phyloP scores from a whole-genome alignment of 306 rosid species.

The Vigna nakashimae region DNA sequence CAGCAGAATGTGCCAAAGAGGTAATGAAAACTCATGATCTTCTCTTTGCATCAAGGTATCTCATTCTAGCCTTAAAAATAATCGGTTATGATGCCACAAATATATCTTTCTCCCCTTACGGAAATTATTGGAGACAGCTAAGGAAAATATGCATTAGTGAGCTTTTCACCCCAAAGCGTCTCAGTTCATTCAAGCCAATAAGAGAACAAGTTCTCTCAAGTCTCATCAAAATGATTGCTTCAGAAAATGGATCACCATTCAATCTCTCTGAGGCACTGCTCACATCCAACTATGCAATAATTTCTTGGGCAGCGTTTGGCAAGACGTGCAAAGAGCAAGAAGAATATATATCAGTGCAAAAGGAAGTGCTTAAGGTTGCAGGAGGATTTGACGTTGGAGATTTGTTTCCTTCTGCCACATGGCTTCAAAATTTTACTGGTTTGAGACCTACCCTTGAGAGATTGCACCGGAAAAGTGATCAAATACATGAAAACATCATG shows the following conservation, averaged over 20 bases:
- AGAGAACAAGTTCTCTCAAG: constrained; percentile 45
- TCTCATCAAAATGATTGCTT: constrained; percentile 26
- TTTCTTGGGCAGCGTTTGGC: constrained; percentile 39
- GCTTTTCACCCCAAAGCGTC: constrained; percentile 1
- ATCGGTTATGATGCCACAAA: constrained; percentile 16
- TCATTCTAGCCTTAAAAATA: neutral
- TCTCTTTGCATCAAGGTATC: constrained; percentile 48
- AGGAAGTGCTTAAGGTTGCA: neutral
- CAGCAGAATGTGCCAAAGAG: constrained; percentile 46
- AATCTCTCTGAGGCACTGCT: constrained; percentile 36
- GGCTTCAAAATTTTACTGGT: constrained; percentile 42
- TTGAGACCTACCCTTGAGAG: constrained; percentile 43
- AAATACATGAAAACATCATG: constrained; percentile 35
- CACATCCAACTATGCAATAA: neutral
- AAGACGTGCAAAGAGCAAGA: constrained; percentile 38
- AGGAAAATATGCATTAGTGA: neutral
- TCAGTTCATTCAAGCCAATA: constrained; percentile 2
- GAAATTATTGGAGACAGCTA: neutral
- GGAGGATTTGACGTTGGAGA: constrained; percentile 47
- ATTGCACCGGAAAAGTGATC: constrained; percentile 5
- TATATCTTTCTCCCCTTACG: constrained; percentile 29
- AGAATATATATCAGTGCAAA: neutral
- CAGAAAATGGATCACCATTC: constrained; percentile 32
- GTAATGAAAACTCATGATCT: constrained; percentile 45
- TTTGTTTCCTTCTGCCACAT: constrained; percentile 51